A percentile compares a stretch with the other conserved stretches of the same genome.
Conservation (phyloP, 208 protist species). For the Histomonas meleagridis region DNA sequence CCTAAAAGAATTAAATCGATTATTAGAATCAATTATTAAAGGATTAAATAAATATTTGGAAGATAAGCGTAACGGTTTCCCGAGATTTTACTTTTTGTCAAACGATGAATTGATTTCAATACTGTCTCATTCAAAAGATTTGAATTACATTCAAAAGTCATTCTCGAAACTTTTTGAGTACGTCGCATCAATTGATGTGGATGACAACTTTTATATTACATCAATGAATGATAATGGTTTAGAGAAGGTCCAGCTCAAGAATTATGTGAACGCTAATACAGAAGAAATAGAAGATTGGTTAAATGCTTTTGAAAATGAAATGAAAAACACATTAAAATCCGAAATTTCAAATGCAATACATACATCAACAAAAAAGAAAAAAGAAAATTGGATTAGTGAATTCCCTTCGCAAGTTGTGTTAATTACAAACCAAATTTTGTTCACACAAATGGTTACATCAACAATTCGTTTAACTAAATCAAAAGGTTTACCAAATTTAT, state of each 20-base stretch:
- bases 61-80: slow-evolving; percentile 62
- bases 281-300: slow-evolving; percentile 90
- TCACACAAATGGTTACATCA: slow-evolving; percentile 71
- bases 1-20: slow-evolving; percentile 13
- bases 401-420: slow-evolving; percentile 78
- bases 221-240: slow-evolving; percentile 79
- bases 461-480: slow-evolving; percentile 55
- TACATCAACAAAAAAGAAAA: slow-evolving; percentile 49
- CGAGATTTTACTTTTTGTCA: slow-evolving; percentile 72
- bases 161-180: slow-evolving; percentile 31
- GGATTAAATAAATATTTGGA: slow-evolving; percentile 56
- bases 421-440: slow-evolving; percentile 73
- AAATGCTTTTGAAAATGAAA: slow-evolving; percentile 69
- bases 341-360: not conserved
- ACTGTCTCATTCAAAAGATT: slow-evolving; percentile 59
- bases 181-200: not conserved
- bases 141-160: not conserved
- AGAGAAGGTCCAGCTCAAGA: slow-evolving; percentile 75
- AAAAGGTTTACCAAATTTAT: not conserved
- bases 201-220: slow-evolving; percentile 66
- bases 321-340: slow-evolving; percentile 38
- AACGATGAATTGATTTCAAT: slow-evolving; percentile 73
- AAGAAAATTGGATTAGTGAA: slow-evolving; percentile 73
- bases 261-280: slow-evolving; percentile 68
- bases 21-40: slow-evolving; percentile 21